Base-by-base conservation (phyloP, 164 flowering plant genomes). In the Protea cynaroides region DNA sequence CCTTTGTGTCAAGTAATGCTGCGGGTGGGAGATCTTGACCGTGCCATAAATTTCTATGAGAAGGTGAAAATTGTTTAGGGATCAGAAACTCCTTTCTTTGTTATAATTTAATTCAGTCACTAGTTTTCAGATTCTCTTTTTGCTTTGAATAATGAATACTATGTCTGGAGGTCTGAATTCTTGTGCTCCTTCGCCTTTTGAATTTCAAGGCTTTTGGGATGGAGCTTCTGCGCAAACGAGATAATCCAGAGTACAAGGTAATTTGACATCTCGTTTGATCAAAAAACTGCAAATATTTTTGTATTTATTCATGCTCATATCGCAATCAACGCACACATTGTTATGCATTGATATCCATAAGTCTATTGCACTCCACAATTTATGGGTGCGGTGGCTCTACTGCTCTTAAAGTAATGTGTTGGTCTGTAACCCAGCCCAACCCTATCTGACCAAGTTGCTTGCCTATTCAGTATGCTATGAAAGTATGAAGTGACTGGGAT, bases 1-100 rank as follows among this genome's bases (percentile, higher is more conserved):
- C 99, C 99, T 14, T 59, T 95, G 51, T 92, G 99, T 73, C 97
- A 92, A 86, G 91, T 95, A 25, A 95, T 95, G 99, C 97, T 95
- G 58, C 86, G 97, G 59, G 99, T 95, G 49, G 97, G 97, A 47
- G 96, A 95, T 82, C 90, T 95, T 74, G 94, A 90, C 66, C 95
- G 89, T n/a, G 71, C 99, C 57, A 88, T 95, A 65, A 71, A 73
- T 24, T 95, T 89, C 70, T 87, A 89, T 68, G 87, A 95, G 83
- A 92, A 89, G 94, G 99, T 90, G 64, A 77, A 73, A 53, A 22
- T 65, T 73, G n/a, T 65, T 64, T 21, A 47, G 10, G 44, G 60
- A 46, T 57, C n/a, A 49, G 11, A 47, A 25, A 15, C 34, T 50
- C 17, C 44, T 63, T 34, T 34, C 37, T 24, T 43, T 36, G 7